Evolutionary conservation across 305 asterid genomes (phyloP), one percentile per base, ranked within the genome.

Genomic region (Solanum aculeatissimum): DNA sequence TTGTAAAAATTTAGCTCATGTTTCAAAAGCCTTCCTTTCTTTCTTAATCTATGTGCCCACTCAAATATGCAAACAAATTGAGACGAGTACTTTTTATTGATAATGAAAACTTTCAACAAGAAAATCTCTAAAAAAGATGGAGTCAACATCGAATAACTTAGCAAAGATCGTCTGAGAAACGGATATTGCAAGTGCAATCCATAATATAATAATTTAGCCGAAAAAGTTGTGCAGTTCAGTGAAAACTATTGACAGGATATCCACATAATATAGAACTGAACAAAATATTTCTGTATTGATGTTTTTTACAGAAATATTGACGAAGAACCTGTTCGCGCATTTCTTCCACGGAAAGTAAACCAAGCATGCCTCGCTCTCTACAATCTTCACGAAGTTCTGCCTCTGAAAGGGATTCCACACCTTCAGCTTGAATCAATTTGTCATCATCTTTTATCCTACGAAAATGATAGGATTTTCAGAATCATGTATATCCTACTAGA

Each of bases 351-450:
- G 98, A 95, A 88, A 89, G 86, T 83, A 87, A 92, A 83, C 94
- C 96, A 80, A 95, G 91, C 93, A 95, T 95, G 87, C 98, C 98
- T 77, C 98, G 93, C 89, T 95, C 98, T 87, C 97, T 90, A 85
- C 98, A 95, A 88, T 94, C 98, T 88, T 95, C 98, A 86, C 94
- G 96, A 80, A 95, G 98, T 90, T 95, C 98, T 84, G 95, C 94
- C 85, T 95, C 98, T 83, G 98, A 92, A 66, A 94, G 97, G 85
- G 98, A 92, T 84, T 95, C 97, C 83, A 95, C 92, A 23, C 98
- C 98, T 86, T 95, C 98, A 14, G 97, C 90, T 88, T 94, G 96
- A 89, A 95, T 95, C 90, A 94, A 63, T 87, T 88, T 93, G 91
- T 95, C 98, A 78, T 95, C 98, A 23, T 89, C 86, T 92, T 94